Evolutionary conservation across 345 rosid genomes (phyloP).

Genomic region (Boechera retrofracta): DNA sequence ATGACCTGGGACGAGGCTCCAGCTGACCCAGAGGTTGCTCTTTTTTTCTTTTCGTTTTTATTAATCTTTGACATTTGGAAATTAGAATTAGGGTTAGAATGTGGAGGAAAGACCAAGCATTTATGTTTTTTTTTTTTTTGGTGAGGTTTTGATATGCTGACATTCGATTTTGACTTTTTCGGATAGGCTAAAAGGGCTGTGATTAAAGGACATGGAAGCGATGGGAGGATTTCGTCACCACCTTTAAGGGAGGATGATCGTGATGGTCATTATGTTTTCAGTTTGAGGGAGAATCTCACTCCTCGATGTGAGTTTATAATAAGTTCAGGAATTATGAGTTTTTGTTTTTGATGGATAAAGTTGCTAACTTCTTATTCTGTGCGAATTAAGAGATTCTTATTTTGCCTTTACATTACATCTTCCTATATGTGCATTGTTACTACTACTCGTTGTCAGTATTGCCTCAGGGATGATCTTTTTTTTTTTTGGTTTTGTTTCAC

Average conservation of each 20-base stretch:
- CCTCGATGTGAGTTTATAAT: slow-evolving; percentile 61
- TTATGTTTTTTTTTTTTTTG: background rate
- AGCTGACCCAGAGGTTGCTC: slow-evolving; percentile 60
- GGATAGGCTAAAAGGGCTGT: slow-evolving; percentile 55
- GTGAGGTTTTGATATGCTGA: slow-evolving; percentile 35
- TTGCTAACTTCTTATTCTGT: background rate
- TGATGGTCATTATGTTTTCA: slow-evolving; percentile 73
- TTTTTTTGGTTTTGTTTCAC: background rate
- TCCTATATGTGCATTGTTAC: background rate
- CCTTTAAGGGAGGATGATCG: slow-evolving; percentile 70
- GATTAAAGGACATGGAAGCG: slow-evolving; percentile 43
- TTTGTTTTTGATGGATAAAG: background rate
- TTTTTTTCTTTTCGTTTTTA: background rate
- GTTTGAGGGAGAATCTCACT: slow-evolving; percentile 75
- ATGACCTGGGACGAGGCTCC: slow-evolving; percentile 74
- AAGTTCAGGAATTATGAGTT: background rate
- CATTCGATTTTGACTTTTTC: slow-evolving; percentile 5
- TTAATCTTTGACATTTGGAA: background rate
- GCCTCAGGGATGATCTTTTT: background rate
- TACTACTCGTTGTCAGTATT: slow-evolving; percentile 11
- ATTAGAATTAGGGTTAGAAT: slow-evolving; percentile 33
- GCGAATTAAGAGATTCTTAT: background rate
- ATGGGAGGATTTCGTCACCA: slow-evolving; percentile 55
- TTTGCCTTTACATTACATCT: background rate
- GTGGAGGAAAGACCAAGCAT: slow-evolving; percentile 6